Percentiles rank a stretch among this genome's conserved stretches.
Evolutionary conservation across 2,329 filamentous ascomycete species (phyloP).

Genomic region (Apiospora koreana): DNA sequence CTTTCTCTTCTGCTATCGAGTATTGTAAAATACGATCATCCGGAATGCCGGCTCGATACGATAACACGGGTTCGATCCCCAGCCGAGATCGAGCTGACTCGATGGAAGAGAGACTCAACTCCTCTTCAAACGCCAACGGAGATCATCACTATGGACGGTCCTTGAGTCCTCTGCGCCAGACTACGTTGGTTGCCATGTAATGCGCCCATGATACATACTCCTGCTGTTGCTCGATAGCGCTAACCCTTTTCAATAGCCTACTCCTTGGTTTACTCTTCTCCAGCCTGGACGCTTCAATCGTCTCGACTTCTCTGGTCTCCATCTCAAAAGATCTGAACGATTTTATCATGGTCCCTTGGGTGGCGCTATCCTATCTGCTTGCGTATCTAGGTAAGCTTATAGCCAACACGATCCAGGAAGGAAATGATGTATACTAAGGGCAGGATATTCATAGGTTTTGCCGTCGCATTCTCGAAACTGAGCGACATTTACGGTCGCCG

Average conservation of each 20-base stretch:
- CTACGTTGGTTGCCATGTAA: slow-evolving; percentile 39
- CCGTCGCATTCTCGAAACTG: slow-evolving; percentile 58
- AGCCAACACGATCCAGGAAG: too few relatives aligned
- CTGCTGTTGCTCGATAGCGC: slow-evolving; percentile 31
- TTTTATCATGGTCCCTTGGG: slow-evolving; percentile 55
- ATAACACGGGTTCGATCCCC: neutral
- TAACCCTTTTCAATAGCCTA: slow-evolving; percentile 39
- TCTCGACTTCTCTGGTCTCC: slow-evolving; percentile 58
- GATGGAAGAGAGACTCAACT: slow-evolving; percentile 11
- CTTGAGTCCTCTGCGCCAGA: slow-evolving; percentile 28
- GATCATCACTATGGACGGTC: slow-evolving; percentile 9
- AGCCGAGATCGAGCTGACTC: slow-evolving; percentile 10
- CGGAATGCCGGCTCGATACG: neutral
- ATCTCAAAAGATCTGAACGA: slow-evolving; percentile 55
- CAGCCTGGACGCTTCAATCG: slow-evolving; percentile 58
- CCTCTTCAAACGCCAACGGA: neutral
- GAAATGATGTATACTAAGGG: neutral
- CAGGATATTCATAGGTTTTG: slow-evolving; percentile 46
- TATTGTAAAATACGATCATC: neutral
- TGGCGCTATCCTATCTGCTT: slow-evolving; percentile 56
- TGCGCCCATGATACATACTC: slow-evolving; percentile 13
- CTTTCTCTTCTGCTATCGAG: neutral
- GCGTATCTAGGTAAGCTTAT: slow-evolving; percentile 52
- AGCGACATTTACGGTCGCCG: slow-evolving; percentile 61
- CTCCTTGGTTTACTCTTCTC: slow-evolving; percentile 57